Conservation (phyloP, 805 yeast genomes). For the Saturnispora halmiae region DNA sequence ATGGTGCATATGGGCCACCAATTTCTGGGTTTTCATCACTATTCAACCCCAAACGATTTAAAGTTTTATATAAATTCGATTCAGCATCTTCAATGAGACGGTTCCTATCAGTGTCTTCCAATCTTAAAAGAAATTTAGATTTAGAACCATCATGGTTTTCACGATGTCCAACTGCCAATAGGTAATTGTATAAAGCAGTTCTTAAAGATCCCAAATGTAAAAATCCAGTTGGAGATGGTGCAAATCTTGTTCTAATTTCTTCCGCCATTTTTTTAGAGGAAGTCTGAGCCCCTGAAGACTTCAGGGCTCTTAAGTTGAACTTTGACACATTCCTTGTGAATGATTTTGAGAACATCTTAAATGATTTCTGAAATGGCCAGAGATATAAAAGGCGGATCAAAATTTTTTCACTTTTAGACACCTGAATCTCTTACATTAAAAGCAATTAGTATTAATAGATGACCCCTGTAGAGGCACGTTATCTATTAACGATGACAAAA, state of each 20-base stretch:
- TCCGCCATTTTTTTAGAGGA: slow-evolving; percentile 26
- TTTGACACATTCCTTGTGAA: not conserved
- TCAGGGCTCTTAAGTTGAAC: slow-evolving; percentile 2
- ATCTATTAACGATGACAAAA: slow-evolving; percentile 1
- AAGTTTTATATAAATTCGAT: slow-evolving; percentile 60
- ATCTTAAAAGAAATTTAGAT: slow-evolving; percentile 71
- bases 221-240: slow-evolving; percentile 96
- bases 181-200: slow-evolving; percentile 85
- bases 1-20: slow-evolving; percentile 75
- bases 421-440: not conserved
- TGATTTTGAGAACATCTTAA: not conserved
- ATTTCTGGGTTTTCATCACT: slow-evolving; percentile 82
- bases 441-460: not conserved
- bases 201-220: slow-evolving; percentile 90
- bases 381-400: not conserved
- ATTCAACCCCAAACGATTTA: slow-evolving; percentile 65
- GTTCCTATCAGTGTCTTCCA: slow-evolving; percentile 90
- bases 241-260: slow-evolving; percentile 84
- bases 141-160: slow-evolving; percentile 42
- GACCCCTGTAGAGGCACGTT: slow-evolving; percentile 9
- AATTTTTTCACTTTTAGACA: not conserved
- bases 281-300: not conserved
- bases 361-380: not conserved
- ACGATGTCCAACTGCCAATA: slow-evolving; percentile 43
- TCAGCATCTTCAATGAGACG: slow-evolving; percentile 80